Evolutionary conservation across 805 yeast genomes (phyloP), one percentile per base, ranked within the genome.

Genomic region (Kuraishia floccosa): DNA sequence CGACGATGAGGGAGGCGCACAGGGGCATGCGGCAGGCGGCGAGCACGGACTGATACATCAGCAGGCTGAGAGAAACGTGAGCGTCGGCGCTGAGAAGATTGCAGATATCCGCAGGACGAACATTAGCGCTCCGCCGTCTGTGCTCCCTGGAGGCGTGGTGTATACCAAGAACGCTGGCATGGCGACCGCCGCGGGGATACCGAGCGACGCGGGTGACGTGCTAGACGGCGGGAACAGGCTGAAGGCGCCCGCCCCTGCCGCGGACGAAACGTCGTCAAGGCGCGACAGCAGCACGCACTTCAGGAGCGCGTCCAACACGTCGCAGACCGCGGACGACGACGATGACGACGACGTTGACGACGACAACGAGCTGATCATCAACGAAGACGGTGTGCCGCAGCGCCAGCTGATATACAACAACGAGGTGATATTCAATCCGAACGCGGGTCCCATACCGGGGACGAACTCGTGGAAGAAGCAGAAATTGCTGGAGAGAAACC

Each of bases 401-500:
- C 68, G 64, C 35, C 70, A 54, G 38, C 45, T 71, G n/a, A 49
- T 69, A 4, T 71, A 70, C 45, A 66, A 69, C 41, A 66, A 70
- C 42, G 72, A 71, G 45, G 65, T 70, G 14, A 69, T 71, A 7
- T 70, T 57, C 41, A 62, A 68, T 42, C 69, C 73, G 9, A 52
- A 68, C 48, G 56, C 63, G 35, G 76, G 75, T 2, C 76, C 76
- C 3, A 67, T 71, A 8, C 76, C 76, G 1, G 77, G 77, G 33
- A 71, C 63, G 12, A 69, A 69, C 34, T 82, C 56, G 52, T 82
- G 60, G 94, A 83, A 55, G 69, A 78, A 56, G 87, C 39, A 74
- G 66, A 49, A 77, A 63, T 47, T 89, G 73, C 45, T 91, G 40
- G 98, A 91, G 50, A 66, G 97, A 39, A 91, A 91, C 53, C 67